These are phyloP conservation scores for Helotiales sp. DNA, from an alignment of 2,329 filamentous ascomycete genomes.

Conservation along the genomic window DNA sequence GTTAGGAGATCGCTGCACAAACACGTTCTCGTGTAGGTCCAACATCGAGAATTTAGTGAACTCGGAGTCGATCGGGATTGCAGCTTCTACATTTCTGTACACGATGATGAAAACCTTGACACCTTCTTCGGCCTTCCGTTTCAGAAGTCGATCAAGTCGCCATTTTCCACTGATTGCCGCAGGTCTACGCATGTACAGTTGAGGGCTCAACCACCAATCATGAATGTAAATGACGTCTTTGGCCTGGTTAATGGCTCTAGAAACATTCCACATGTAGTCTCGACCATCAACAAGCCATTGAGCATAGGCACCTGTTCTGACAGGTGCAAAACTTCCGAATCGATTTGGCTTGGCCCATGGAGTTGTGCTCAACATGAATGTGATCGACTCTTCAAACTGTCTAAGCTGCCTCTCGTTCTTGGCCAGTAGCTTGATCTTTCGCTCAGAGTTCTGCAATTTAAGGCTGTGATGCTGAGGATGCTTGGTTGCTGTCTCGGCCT, in stretches of 20 bases:
- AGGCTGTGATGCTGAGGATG: conserved; percentile 77
- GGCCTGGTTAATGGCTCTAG: conserved; percentile 93
- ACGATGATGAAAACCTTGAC: conserved; percentile 98
- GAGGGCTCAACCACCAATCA: conserved; percentile 98
- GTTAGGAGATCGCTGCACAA: conserved; percentile 94
- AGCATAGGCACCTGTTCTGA: conserved; percentile 83
- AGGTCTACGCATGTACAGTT: conserved; percentile 92
- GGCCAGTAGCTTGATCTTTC: conserved; percentile 88
- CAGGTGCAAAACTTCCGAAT: conserved; percentile 92
- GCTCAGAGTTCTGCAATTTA: conserved; percentile 87
- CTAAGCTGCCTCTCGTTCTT: conserved; percentile 86
- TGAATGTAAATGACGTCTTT: conserved; percentile 99
- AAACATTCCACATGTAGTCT: conserved; percentile 99
- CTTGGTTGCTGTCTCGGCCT: conserved; percentile 43
- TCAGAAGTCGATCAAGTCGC: conserved; percentile 90
- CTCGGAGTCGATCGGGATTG: conserved; percentile 96
- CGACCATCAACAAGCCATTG: conserved; percentile 97
- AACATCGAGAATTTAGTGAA: conserved; percentile 97
- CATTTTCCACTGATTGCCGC: conserved; percentile 97
- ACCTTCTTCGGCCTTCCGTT: conserved; percentile 90
- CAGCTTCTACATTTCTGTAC: conserved; percentile 96
- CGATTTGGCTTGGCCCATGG: conserved; percentile 83
- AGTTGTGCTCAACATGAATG: conserved; percentile 81
- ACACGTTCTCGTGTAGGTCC: conserved; percentile 94
- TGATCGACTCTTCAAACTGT: conserved; percentile 94